Conservation (phyloP, 257 asterid genomes). For the Gentiana dahurica region DNA sequence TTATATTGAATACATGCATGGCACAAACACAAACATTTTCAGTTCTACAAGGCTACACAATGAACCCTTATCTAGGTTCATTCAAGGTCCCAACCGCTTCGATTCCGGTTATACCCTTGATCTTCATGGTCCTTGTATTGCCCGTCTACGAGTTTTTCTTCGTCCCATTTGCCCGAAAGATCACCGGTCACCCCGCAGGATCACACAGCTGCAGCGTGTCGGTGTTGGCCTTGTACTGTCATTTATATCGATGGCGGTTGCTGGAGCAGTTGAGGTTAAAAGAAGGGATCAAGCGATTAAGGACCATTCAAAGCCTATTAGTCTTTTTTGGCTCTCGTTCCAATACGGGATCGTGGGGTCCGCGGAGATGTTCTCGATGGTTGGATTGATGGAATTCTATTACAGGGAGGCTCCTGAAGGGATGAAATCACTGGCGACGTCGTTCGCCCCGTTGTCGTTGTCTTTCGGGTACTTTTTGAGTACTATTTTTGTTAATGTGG, state of each 20-base stretch:
- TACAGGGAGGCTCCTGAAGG: slow-evolving; percentile 56
- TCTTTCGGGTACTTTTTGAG: slow-evolving; percentile 55
- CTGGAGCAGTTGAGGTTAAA: slow-evolving; percentile 33
- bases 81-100: slow-evolving; percentile 37
- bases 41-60: slow-evolving; percentile 34
- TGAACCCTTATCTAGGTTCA: slow-evolving; percentile 31
- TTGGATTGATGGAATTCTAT: slow-evolving; percentile 58
- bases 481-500: slow-evolving; percentile 36
- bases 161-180: slow-evolving; percentile 32
- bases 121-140: slow-evolving; percentile 33
- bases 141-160: slow-evolving; percentile 36
- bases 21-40: slow-evolving; percentile 47
- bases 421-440: slow-evolving; percentile 66
- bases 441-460: slow-evolving; percentile 48
- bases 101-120: slow-evolving; percentile 32
- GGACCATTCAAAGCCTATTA: slow-evolving; percentile 25
- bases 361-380: slow-evolving; percentile 61
- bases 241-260: slow-evolving; percentile 29
- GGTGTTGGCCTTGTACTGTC: slow-evolving; percentile 39
- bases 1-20: slow-evolving; percentile 41
- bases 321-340: slow-evolving; percentile 53
- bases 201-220: slow-evolving; percentile 45
- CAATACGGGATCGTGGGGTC: slow-evolving; percentile 63
- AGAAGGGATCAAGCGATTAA: slow-evolving; percentile 26
- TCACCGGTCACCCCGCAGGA: slow-evolving; percentile 32